phyloP scores from a whole-genome alignment of 208 protist species.

The Novymonas esmeraldas region DNA sequence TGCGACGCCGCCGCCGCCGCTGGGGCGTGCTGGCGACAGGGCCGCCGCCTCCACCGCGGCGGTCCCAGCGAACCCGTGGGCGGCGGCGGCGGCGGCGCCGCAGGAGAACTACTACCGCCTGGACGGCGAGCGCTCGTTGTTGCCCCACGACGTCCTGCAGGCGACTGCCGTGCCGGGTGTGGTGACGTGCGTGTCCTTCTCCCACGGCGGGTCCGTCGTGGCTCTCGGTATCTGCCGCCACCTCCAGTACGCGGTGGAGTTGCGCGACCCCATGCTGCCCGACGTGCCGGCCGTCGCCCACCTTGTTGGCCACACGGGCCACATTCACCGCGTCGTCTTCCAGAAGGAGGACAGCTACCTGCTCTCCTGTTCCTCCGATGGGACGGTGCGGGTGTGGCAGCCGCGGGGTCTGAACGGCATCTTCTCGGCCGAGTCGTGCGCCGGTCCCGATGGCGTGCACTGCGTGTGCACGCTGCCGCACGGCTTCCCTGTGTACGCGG shows the following conservation, averaged over 20 bases:
- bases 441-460: not conserved
- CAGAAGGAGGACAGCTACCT: conserved; percentile 51
- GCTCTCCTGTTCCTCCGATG: conserved; percentile 76
- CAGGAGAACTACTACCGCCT: conserved; percentile 52
- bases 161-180: conserved; percentile 45
- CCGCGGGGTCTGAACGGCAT: conserved; percentile 2
- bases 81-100: not conserved
- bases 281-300: conserved; percentile 39
- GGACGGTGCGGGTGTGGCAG: conserved; percentile 73
- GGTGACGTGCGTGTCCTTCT: conserved; percentile 69
- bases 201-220: conserved; percentile 38
- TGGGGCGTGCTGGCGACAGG: not conserved
- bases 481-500: conserved; percentile 68
- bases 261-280: conserved; percentile 44
- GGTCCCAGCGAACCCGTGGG: conserved; percentile 25
- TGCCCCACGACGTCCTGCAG: conserved; percentile 55
- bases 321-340: conserved; percentile 70
- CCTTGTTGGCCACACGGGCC: conserved; percentile 60
- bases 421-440: conserved; percentile 3
- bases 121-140: conserved; percentile 62
- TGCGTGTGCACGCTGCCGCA: conserved; percentile 67
- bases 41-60: not conserved
- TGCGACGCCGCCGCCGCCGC: not conserved
- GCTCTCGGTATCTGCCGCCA: conserved; percentile 65
- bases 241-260: conserved; percentile 66